Conservation (phyloP, 2,329 filamentous ascomycete species). For the Ophiocordyceps polyrhachis-furcata region DNA sequence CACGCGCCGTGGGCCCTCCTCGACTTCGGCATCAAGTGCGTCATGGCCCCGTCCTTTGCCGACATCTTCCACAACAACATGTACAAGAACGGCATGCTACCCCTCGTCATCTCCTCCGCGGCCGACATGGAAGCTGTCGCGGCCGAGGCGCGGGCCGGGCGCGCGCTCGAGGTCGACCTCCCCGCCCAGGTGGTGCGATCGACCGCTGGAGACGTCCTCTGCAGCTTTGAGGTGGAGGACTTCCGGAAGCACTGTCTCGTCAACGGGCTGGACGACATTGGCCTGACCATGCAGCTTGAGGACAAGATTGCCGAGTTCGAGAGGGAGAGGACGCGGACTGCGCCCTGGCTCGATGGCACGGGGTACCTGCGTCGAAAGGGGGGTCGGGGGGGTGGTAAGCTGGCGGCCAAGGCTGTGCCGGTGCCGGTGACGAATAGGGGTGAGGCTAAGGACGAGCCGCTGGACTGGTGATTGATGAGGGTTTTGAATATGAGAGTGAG, state of each 20-base stretch:
- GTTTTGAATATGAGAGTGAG: not conserved
- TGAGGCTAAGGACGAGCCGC: slow-evolving; percentile 63
- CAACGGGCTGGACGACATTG: slow-evolving; percentile 91
- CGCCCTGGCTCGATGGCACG: slow-evolving; percentile 80
- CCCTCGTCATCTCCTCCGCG: slow-evolving; percentile 54
- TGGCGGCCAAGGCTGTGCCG: slow-evolving; percentile 41
- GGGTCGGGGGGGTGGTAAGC: slow-evolving; percentile 34
- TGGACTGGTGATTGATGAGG: slow-evolving; percentile 45
- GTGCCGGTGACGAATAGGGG: slow-evolving; percentile 82
- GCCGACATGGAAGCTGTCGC: slow-evolving; percentile 50
- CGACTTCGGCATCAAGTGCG: slow-evolving; percentile 87
- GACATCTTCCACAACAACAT: slow-evolving; percentile 97
- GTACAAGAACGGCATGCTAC: slow-evolving; percentile 99
- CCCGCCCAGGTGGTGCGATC: slow-evolving; percentile 69
- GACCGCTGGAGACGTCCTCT: slow-evolving; percentile 52
- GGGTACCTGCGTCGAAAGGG: slow-evolving; percentile 44
- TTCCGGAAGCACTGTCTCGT: slow-evolving; percentile 89
- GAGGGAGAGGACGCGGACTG: slow-evolving; percentile 53
- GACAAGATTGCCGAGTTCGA: slow-evolving; percentile 78
- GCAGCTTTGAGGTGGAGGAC: slow-evolving; percentile 71
- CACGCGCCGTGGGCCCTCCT: slow-evolving; percentile 94
- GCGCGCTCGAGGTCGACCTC: slow-evolving; percentile 78
- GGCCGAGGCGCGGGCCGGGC: slow-evolving; percentile 57
- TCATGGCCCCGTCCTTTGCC: slow-evolving; percentile 66
- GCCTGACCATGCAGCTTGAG: slow-evolving; percentile 79